These are phyloP conservation scores for Dendrobium nobile DNA, from an alignment of 106 monocot species.

Conservation along the genomic window DNA sequence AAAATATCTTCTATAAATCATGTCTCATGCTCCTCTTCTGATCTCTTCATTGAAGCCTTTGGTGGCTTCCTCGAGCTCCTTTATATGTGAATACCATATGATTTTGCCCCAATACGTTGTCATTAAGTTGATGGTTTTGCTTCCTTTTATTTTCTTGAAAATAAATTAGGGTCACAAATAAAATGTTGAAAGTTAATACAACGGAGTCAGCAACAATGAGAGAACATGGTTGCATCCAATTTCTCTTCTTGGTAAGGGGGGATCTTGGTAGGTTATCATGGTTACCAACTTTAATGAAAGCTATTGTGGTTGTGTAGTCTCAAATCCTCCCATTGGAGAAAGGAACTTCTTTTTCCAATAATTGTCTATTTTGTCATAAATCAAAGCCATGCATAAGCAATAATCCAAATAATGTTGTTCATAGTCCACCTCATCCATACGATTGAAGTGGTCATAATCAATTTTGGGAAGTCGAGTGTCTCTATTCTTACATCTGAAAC, in stretches of 20 bases:
- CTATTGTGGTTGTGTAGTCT: neutral
- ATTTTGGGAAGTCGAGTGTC: neutral
- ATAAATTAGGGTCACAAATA: neutral
- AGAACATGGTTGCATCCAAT: neutral
- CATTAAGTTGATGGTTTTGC: neutral
- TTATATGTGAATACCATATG: slow-evolving; percentile 19
- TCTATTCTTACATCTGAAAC: neutral
- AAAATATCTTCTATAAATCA: slow-evolving; percentile 44
- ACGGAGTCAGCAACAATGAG: neutral
- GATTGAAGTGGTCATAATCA: neutral
- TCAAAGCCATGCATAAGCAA: neutral
- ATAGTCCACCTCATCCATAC: neutral
- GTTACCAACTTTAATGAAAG: neutral
- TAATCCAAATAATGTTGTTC: neutral
- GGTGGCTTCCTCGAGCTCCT: slow-evolving; percentile 39
- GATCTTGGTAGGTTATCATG: neutral
- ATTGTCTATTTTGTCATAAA: neutral
- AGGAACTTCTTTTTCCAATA: neutral
- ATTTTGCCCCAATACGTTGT: neutral
- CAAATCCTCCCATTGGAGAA: neutral
- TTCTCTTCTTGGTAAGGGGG: neutral
- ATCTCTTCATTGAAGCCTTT: slow-evolving; percentile 32
- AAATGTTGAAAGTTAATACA: neutral
- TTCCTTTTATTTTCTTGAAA: neutral
- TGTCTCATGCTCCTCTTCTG: slow-evolving; percentile 42